Base-by-base conservation (phyloP, 1,284 basidiomycete species). In the Rhizoctonia solani region DNA sequence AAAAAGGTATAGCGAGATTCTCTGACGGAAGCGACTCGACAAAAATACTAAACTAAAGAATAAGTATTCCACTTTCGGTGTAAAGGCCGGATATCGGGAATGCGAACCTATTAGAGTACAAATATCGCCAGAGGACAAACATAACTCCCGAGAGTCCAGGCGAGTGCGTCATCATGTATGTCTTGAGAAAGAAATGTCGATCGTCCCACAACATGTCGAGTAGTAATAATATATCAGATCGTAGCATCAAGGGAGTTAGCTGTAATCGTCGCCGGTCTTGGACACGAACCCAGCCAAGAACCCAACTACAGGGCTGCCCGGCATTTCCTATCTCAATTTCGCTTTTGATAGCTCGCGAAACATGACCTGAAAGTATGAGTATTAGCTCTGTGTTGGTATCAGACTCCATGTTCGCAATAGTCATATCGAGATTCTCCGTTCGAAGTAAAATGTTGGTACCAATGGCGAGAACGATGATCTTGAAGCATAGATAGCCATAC, bases 401-500 rank as follows among this genome's bases (percentile, higher is more conserved):
- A 2, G 30, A 16, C 1, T 4, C n/a, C 53, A 54, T 54, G 16
- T 39, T 54, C 5, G 1, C n/a, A 13, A 54, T 54, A 16, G 53
- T 29, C 34, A 37, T 54, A 14, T 54, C 32, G 32, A 54, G 53
- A 14, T 37, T 14, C 2, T 39, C 13, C 8, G 53, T 21, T 2
- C 32, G 16, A 6, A 37, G 32, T 25, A 54, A 32, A 5, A 54
- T 1, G 19, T 5, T 8, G 2, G 39, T 32, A n/a, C 34, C 53
- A 14, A 54, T 19, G 13, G 53, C n/a, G 19, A 54, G 19, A 14
- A n/a, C 23, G 3, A 54, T 4, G 34, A 54, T 34, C 19, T 29
- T 9, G 19, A 54, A 54, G 34, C 53, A 54, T 2, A 54, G 32
- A 37, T 54, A 54, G 1, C 53, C 53, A 21, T 37, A 54, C 21